phyloP scores from a whole-genome alignment of 345 rosid genomes.

The Bruguiera parviflora region DNA sequence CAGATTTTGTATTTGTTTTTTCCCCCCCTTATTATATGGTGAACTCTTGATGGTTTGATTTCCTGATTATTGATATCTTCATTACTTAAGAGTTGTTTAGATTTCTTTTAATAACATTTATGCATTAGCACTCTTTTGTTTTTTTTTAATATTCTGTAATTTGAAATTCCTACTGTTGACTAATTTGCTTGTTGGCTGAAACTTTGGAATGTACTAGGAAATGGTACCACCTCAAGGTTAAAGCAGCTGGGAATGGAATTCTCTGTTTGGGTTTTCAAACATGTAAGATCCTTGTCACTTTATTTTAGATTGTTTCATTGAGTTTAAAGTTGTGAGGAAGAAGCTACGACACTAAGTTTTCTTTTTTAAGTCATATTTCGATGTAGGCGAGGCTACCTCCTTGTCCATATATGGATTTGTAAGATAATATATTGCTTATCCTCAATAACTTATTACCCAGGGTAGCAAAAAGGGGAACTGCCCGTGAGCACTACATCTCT shows the following conservation, averaged over 20 bases:
- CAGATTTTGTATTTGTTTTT: no score
- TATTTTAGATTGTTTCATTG: constrained; percentile 19
- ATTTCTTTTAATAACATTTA: no score
- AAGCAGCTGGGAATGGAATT: constrained; percentile 98
- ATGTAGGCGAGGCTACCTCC: not conserved
- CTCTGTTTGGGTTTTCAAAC: constrained; percentile 98
- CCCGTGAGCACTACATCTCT: no score
- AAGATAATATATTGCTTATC: no score
- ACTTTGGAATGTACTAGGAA: constrained; percentile 47
- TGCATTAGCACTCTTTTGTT: no score
- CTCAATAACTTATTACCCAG: no score
- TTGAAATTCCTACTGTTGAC: not conserved
- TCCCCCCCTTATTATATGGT: no score
- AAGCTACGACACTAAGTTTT: not conserved
- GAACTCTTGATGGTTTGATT: no score
- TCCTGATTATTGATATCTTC: no score
- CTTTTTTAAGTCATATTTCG: not conserved
- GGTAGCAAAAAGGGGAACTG: no score
- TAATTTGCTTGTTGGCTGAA: constrained; percentile 12
- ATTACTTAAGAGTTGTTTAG: no score
- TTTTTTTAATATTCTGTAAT: not conserved
- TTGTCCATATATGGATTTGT: no score
- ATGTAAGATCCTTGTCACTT: constrained; percentile 48
- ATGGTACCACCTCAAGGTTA: constrained; percentile 78
- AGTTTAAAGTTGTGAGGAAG: not conserved